Base-by-base conservation (phyloP, 306 rosid genomes). In the Fagus sylvatica region DNA sequence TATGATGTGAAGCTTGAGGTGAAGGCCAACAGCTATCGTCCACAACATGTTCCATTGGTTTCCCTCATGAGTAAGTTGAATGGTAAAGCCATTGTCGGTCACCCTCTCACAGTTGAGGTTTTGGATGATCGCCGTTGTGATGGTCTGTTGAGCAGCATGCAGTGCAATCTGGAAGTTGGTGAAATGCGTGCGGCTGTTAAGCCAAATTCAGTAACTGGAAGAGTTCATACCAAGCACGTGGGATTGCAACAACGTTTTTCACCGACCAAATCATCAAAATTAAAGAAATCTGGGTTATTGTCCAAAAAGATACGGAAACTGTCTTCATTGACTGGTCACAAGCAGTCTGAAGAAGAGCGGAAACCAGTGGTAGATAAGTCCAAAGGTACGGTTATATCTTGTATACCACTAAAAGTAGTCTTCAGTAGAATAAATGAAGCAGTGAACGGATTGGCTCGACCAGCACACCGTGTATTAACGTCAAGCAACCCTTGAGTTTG, bases 361-460 rank as follows among this genome's bases (percentile, higher is more conserved):
- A 88, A 83, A 55, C 84, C 86, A 48, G 85, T 76, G 79, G 87
- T 86, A 54, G 92, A 84, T 79, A 92, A 89, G 84, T 82, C 83
- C 17, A 87, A 81, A 78, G 90, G 94, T 74, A 84, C 97, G 19
- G 89, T 93, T 56, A 81, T 93, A 77, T 92, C 98, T 49, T 95
- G 99, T 78, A 85, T 95, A 74, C 98, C 99, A 56, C 89, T 95
- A 12, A 88, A 79, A 51, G 73, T 95, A 87, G 96, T 91, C 69
- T 95, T 95, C 76, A 91, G 98, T 89, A 81, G 97, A 84, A 88
- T 95, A 88, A 81, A 93, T 15, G 96, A 95, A 84, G 97, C 98
- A 7, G 85, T 91, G 82, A 91, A 85, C 33, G 96, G 96, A 19
- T 86, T 79, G 80, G 94, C 85, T 15, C 83, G 93, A 77, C 89